Percentiles rank a stretch among this genome's conserved stretches.
These are phyloP conservation scores for Coccomyxa sp. DNA, from an alignment of 139 green algal species.

Conservation along the genomic window DNA sequence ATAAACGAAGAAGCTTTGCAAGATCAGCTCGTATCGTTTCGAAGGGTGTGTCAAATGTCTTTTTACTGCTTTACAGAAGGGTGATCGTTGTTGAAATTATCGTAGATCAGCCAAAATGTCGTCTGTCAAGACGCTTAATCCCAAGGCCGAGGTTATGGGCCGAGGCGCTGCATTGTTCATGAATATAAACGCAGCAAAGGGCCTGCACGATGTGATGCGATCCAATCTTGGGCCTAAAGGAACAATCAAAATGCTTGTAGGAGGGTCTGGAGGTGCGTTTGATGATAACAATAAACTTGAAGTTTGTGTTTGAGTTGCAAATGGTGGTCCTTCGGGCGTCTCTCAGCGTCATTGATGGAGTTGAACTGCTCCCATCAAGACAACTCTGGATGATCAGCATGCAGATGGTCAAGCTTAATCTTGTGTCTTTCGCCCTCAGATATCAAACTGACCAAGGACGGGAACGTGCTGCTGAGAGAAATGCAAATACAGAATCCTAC, in stretches of 20 bases:
- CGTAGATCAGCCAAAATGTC: neutral
- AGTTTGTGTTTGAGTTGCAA: too few species aligned
- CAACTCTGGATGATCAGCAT: too few species aligned
- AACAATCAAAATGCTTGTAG: conserved; percentile 99
- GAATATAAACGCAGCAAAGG: conserved; percentile 99
- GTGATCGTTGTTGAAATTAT: neutral
- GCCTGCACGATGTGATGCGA: conserved; percentile 96
- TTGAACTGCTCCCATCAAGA: too few species aligned
- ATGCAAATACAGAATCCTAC: conserved; percentile 99
- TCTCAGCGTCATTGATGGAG: too few species aligned
- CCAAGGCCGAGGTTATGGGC: conserved; percentile 93
- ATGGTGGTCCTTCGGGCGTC: too few species aligned
- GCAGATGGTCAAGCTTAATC: too few species aligned
- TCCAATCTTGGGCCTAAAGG: conserved; percentile 96
- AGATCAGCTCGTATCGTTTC: too few species aligned
- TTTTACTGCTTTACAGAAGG: neutral
- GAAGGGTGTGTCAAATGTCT: too few species aligned
- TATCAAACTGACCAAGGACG: conserved; percentile 98
- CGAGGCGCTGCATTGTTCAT: conserved; percentile 89
- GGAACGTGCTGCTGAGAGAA: conserved; percentile 91
- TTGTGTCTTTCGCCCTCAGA: conserved; percentile 42
- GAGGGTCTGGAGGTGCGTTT: conserved; percentile 73
- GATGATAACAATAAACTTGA: too few species aligned
- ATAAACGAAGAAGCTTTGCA: neutral
- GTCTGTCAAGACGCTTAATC: conserved; percentile 82